A percentile compares a stretch with the other conserved stretches of the same genome.
phyloP scores from a whole-genome alignment of 345 rosid genomes.

The Boechera stricta region DNA sequence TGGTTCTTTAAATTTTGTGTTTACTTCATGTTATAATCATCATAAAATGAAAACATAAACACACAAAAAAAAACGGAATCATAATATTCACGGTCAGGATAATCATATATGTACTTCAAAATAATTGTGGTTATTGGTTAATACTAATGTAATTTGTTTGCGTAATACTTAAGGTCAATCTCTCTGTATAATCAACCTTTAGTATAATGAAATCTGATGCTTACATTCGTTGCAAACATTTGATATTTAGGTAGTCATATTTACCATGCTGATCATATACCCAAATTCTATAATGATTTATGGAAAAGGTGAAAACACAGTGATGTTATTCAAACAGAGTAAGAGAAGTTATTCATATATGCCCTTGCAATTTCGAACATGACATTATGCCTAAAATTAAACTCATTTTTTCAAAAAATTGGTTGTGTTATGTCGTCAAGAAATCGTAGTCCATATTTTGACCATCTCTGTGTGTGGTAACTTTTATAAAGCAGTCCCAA shows the following conservation, averaged over 20 bases:
- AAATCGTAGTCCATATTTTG: background rate
- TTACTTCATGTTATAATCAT: too few species aligned
- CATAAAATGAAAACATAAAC: too few species aligned
- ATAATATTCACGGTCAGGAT: too few species aligned
- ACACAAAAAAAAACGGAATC: too few species aligned
- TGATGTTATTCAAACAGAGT: background rate
- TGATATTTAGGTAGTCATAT: background rate
- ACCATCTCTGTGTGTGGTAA: background rate
- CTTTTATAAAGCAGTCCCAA: constrained; percentile 12
- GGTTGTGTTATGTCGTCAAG: background rate
- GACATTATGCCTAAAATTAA: background rate
- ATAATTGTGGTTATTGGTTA: background rate
- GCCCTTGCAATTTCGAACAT: background rate
- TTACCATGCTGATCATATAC: background rate
- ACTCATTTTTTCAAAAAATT: background rate
- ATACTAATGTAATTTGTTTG: background rate
- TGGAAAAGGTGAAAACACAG: background rate
- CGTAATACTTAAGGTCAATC: background rate
- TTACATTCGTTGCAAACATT: background rate
- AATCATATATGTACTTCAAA: too few species aligned
- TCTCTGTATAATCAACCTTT: background rate
- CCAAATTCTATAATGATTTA: background rate
- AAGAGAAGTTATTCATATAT: background rate
- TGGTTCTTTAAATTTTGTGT: too few species aligned
- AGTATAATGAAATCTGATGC: background rate